phyloP scores from a whole-genome alignment of 192 early-diverging fungal genomes.

The Coemansia sp. region DNA sequence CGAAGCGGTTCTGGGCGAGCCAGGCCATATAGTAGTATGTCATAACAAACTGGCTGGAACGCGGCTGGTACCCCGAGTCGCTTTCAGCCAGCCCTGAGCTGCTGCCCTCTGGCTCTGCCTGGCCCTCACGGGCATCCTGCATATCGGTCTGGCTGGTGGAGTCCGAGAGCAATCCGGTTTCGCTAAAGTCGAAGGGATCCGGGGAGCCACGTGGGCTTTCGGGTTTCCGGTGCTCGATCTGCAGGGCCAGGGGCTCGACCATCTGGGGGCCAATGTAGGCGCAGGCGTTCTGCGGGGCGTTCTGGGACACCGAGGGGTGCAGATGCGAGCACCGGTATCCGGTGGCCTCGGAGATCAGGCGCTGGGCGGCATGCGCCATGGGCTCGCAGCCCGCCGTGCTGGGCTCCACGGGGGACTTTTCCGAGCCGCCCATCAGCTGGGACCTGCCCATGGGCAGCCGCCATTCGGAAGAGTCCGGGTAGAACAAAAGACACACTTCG shows the following conservation, averaged over 20 bases:
- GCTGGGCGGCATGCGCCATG: constrained; percentile 34
- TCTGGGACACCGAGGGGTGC: constrained; percentile 23
- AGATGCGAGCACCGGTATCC: constrained; percentile 48
- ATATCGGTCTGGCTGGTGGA: neutral
- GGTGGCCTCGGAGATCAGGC: constrained; percentile 38
- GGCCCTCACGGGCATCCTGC: neutral
- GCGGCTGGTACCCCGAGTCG: constrained; percentile 2
- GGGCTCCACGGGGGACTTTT: constrained; percentile 3
- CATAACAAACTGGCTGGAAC: constrained; percentile 29
- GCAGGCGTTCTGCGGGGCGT: constrained; percentile 16
- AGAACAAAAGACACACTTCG: constrained; percentile 51
- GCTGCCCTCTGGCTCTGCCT: neutral
- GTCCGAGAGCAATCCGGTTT: constrained; percentile 1
- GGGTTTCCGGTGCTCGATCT: constrained; percentile 34
- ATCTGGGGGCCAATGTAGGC: constrained; percentile 44
- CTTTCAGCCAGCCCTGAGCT: neutral
- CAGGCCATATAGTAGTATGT: constrained; percentile 49
- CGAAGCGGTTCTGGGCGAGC: constrained; percentile 44
- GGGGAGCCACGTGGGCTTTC: constrained; percentile 1
- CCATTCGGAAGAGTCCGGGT: constrained; percentile 52
- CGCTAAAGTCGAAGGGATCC: constrained; percentile 3
- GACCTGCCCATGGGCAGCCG: constrained; percentile 45
- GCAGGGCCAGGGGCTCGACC: constrained; percentile 49
- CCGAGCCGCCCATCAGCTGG: constrained; percentile 16
- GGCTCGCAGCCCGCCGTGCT: constrained; percentile 46